These are phyloP conservation scores for Aspergillus fumigatus DNA, from an alignment of 2,329 filamentous ascomycete species.

Conservation along the genomic window DNA sequence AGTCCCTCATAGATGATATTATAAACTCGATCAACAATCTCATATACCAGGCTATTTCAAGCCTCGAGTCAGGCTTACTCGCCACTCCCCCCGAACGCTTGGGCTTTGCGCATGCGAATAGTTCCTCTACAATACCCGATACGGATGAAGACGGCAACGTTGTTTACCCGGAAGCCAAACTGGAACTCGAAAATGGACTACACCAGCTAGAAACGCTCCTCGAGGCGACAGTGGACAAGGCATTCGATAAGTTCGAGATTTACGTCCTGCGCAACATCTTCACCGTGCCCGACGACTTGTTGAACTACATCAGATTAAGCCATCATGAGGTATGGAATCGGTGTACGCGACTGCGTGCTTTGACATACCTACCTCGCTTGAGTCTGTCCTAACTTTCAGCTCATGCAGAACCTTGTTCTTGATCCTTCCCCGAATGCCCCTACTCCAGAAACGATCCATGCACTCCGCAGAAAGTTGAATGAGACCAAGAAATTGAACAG, in stretches of 20 bases:
- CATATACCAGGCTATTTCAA: conserved; percentile 82
- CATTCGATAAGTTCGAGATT: conserved; percentile 83
- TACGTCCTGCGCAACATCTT: conserved; percentile 85
- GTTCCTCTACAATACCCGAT: conserved; percentile 43
- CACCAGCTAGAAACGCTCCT: conserved; percentile 80
- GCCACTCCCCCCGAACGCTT: conserved; percentile 68
- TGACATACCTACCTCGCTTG: not conserved
- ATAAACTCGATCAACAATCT: conserved; percentile 96
- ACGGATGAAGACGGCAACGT: conserved; percentile 44
- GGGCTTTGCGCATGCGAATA: conserved; percentile 63
- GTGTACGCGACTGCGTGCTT: not conserved
- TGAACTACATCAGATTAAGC: conserved; percentile 72
- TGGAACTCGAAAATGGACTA: conserved; percentile 83
- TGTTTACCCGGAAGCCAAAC: conserved; percentile 49
- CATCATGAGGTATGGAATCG: conserved; percentile 68
- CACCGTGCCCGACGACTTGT: conserved; percentile 64
- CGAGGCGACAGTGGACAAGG: conserved; percentile 75
- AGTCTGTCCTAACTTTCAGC: not conserved
- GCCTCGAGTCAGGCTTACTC: conserved; percentile 77
- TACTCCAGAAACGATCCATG: conserved; percentile 63
- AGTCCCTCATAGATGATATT: conserved; percentile 95
- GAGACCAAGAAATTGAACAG: conserved; percentile 74
- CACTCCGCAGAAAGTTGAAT: conserved; percentile 68
- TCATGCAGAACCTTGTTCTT: conserved; percentile 36
- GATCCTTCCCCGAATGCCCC: conserved; percentile 39